A percentile compares a stretch with the other conserved stretches of the same genome.
phyloP scores from a whole-genome alignment of 805 yeast genomes.

The Groenewaldozyma salmanticensis region DNA sequence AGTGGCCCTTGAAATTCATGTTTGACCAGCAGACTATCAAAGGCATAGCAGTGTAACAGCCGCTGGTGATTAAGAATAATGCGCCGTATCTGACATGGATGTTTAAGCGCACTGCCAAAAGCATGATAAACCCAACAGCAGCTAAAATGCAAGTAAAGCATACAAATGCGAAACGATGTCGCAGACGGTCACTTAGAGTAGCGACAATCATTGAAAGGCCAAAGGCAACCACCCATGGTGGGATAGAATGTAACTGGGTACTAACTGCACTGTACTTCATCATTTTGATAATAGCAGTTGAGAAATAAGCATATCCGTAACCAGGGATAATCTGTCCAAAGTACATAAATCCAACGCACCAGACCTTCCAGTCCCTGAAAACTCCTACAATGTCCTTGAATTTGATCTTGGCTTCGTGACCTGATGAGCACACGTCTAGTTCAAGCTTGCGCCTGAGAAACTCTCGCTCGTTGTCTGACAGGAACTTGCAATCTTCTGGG shows the following conservation, averaged over 20 bases:
- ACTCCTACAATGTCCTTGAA: slow-evolving; percentile 36
- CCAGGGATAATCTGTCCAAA: slow-evolving; percentile 63
- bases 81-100: slow-evolving; percentile 48
- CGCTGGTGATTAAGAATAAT: slow-evolving; percentile 49
- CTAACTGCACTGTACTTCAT: slow-evolving; percentile 59
- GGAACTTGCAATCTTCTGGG: slow-evolving; percentile 57
- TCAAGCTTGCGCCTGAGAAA: slow-evolving; percentile 52
- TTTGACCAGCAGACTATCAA: slow-evolving; percentile 58
- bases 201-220: slow-evolving; percentile 58
- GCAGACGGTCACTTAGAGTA: slow-evolving; percentile 44
- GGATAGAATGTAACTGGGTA: slow-evolving; percentile 75
- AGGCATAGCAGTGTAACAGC: slow-evolving; percentile 60
- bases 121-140: slow-evolving; percentile 46
- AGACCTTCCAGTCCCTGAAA: slow-evolving; percentile 51
- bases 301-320: slow-evolving; percentile 66
- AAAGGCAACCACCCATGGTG: slow-evolving; percentile 76
- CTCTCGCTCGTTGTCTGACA: slow-evolving; percentile 41
- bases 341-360: slow-evolving; percentile 50
- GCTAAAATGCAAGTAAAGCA: slow-evolving; percentile 28
- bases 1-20: slow-evolving; percentile 53
- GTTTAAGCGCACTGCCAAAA: slow-evolving; percentile 36
- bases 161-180: slow-evolving; percentile 27
- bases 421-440: slow-evolving; percentile 42
- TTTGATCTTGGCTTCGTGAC: slow-evolving; percentile 39
- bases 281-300: slow-evolving; percentile 52